phyloP scores from a whole-genome alignment of 345 rosid species.

The Citrus inodora region DNA sequence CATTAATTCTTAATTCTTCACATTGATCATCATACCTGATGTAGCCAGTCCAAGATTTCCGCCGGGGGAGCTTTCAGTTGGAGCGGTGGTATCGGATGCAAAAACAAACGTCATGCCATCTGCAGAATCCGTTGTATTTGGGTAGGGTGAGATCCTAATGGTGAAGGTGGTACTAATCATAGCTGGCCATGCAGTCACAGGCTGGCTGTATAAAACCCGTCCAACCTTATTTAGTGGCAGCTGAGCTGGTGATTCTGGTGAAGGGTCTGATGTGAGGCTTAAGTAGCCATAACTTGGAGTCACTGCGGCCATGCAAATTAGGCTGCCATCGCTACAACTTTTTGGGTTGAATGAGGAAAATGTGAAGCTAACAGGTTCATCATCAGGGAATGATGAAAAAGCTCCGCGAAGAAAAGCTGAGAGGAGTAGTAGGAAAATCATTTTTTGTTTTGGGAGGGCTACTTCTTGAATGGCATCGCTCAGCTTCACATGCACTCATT shows the following conservation, averaged over 20 bases:
- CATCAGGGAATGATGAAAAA: background rate
- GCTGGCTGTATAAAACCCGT: constrained; percentile 23
- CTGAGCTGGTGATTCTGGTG: background rate
- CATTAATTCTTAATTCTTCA: no score
- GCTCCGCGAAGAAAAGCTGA: constrained; percentile 1
- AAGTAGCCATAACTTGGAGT: constrained; percentile 16
- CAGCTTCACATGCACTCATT: no score
- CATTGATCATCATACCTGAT: background rate
- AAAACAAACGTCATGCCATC: constrained; percentile 36
- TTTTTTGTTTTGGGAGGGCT: no score
- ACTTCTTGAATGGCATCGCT: no score
- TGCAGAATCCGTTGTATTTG: constrained; percentile 3
- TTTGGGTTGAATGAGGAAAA: constrained; percentile 19
- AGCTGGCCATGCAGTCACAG: constrained; percentile 35
- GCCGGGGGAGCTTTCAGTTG: no score
- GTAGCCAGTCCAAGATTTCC: background rate
- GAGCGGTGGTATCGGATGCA: constrained; percentile 20
- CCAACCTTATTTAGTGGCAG: background rate
- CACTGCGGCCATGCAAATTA: constrained; percentile 29
- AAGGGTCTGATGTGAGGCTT: constrained; percentile 25
- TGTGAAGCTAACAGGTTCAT: constrained; percentile 4
- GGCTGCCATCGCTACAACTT: constrained; percentile 20
- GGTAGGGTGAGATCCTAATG: constrained; percentile 13
- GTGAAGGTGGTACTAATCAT: constrained; percentile 31
- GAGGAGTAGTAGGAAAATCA: no score